Evolutionary conservation across 2,329 filamentous ascomycete species (phyloP), one percentile per base, ranked within the genome.

Genomic region (Shiraia bambusicola): DNA sequence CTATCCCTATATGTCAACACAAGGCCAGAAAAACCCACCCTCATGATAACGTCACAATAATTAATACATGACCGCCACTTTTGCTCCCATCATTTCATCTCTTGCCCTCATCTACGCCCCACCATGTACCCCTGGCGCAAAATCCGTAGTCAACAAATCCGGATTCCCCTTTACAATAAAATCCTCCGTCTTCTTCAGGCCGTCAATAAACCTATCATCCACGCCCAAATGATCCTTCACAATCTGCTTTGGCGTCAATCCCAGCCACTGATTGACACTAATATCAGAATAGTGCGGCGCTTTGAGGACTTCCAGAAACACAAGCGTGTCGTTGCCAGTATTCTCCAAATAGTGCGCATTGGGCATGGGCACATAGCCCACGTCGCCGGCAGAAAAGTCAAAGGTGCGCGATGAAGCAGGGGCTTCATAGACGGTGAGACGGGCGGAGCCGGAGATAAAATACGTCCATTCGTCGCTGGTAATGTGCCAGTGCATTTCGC

Each of bases 401-500:
- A 81, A 83, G 0, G 79, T 82, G 33, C 74, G 71, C 1, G 75
- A 72, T 2, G 72, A 63, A 3, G 67, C 61, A 0, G 78, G 76
- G 0, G 79, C 79, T 15, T 68, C 54, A 65, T 76, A 83, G 17
- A 82, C 71, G 1, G 79, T 82, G 27, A 81, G 71, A 8, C 80
- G 74, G 0, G 74, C 81, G 9, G 73, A 72, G 0, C 81, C 81
- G 39, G 73, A 61, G 6, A 83, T 64, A 67, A 83, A 81, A 63
- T 78, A 83, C 36, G 73, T 74, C 80, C 80, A 83, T 61, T 83
- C 80, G 58, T 83, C 80, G 7, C 72, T 75, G 1, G 71, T 73
- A 1, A 77, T 76, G 65, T 84, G 80, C 80, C 81, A 84, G 67
- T 84, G 81, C 30, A 84, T 67, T 57, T 84, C 81, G 15, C 81